Evolutionary conservation across 106 monocot genomes (phyloP), one percentile per base, ranked within the genome.

Genomic region (Dactylorhiza incarnata): DNA sequence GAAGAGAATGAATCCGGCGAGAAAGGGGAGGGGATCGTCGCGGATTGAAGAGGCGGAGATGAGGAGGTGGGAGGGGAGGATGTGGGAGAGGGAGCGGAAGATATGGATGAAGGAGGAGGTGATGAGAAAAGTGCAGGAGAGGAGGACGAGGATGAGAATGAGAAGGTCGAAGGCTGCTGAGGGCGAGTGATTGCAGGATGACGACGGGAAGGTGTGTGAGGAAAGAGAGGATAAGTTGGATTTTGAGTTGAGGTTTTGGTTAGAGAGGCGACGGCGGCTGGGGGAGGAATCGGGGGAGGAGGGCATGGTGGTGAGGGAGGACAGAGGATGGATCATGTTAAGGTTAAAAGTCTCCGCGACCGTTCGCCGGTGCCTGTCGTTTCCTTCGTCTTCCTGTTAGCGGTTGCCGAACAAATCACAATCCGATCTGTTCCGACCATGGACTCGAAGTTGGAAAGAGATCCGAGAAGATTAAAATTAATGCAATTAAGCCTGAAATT

Each of bases 61-160:
- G 15, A 81, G 75, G 49, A 75, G 74, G 55, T n/a, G n/a, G n/a
- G n/a, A n/a, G n/a, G n/a, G n/a, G n/a, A 95, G 73, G 74, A 86
- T 53, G 25, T 67, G 75, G 49, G 78, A 73, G 73, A 92, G 81
- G 73, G 85, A 23, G 48, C 79, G 83, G 72, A 78, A 13, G 88
- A 91, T 13, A 86, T 86, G 81, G 52, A 89, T 80, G 78, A 83
- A 71, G 52, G 82, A 81, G 68, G 92, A 95, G 77, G 68, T 26
- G 79, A 95, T 20, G 75, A 92, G 89, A 81, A 89, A 87, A 77
- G 92, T 43, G 80, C 75, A 80, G 81, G 95, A 92, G 77, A 82
- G 86, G 75, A 90, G 77, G 76, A 91, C 86, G 37, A 91, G 85
- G 72, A 92, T 45, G 52, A 92, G 89, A 75, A 95, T 85, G 66